These are phyloP conservation scores for Kodamaea restingae DNA, from an alignment of 805 yeast genomes.

Conservation along the genomic window DNA sequence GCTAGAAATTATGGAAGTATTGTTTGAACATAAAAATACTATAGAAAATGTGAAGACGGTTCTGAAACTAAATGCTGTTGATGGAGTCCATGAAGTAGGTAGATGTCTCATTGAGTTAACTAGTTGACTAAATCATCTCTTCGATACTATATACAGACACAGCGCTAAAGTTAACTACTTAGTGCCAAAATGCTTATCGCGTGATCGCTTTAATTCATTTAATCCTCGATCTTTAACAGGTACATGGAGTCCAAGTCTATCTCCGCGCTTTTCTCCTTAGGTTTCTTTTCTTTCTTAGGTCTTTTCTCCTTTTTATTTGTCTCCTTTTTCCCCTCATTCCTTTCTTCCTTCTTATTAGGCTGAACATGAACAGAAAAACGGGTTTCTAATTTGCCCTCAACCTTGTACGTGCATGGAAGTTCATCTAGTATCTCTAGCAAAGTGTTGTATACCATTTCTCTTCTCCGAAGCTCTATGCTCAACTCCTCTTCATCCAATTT, in stretches of 20 bases:
- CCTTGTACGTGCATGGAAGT: conserved; percentile 24
- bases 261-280: conserved; percentile 17
- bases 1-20: conserved; percentile 26
- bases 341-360: conserved; percentile 9
- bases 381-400: conserved; percentile 25
- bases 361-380: conserved; percentile 20
- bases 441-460: conserved; percentile 27
- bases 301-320: conserved; percentile 8
- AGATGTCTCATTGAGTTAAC: too few species aligned
- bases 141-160: not conserved
- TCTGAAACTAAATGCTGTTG: too few species aligned
- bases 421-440: conserved; percentile 28
- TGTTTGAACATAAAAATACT: conserved; percentile 9
- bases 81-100: too few species aligned
- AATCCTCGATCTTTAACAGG: conserved; percentile 38
- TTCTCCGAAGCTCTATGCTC: conserved; percentile 19
- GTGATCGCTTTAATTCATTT: too few species aligned
- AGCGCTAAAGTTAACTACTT: too few species aligned
- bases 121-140: too few species aligned
- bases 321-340: conserved; percentile 10
- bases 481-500: conserved; percentile 13
- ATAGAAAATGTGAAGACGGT: too few species aligned
- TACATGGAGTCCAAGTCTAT: conserved; percentile 39
- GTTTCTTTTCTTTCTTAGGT: conserved; percentile 14
- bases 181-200: too few species aligned